Evolutionary conservation across 805 yeast genomes (phyloP).

Genomic region (Saturnispora diversa): DNA sequence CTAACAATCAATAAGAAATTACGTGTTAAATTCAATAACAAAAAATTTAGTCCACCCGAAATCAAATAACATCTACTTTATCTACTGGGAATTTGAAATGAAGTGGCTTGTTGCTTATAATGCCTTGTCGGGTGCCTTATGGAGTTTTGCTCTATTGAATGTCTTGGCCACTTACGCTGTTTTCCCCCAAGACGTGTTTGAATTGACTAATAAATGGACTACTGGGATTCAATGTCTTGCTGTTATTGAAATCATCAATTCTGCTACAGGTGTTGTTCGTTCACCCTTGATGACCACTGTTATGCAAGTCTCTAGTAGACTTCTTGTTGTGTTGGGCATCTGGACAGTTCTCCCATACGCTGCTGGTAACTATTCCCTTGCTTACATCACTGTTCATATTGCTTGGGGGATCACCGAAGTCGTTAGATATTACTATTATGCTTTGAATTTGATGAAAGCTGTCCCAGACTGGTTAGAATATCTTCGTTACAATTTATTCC

Average conservation of each 20-base stretch:
- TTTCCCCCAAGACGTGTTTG: constrained; percentile 56
- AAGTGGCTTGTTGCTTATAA: constrained; percentile 29
- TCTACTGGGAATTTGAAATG: no score
- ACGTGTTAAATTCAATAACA: no score
- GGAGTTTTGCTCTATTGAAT: constrained; percentile 28
- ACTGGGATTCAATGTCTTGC: constrained; percentile 74
- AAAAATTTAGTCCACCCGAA: no score
- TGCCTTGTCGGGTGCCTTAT: constrained; percentile 27
- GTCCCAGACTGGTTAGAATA: constrained; percentile 56
- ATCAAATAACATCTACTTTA: no score
- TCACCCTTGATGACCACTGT: constrained; percentile 79
- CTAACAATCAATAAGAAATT: no score
- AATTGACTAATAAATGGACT: constrained; percentile 48
- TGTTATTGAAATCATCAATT: constrained; percentile 69
- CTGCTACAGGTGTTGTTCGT: constrained; percentile 70
- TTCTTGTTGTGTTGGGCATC: constrained; percentile 76
- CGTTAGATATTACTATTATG: constrained; percentile 82
- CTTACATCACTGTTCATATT: constrained; percentile 56
- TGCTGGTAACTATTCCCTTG: constrained; percentile 51
- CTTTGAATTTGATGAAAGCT: constrained; percentile 49
- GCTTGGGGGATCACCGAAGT: constrained; percentile 97
- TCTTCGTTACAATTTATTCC: constrained; percentile 78
- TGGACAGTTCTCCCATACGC: constrained; percentile 66
- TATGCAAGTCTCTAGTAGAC: constrained; percentile 81
- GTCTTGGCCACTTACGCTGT: constrained; percentile 18